phyloP scores from a whole-genome alignment of 208 protist species.

The Acanthamoeba divionensis region DNA sequence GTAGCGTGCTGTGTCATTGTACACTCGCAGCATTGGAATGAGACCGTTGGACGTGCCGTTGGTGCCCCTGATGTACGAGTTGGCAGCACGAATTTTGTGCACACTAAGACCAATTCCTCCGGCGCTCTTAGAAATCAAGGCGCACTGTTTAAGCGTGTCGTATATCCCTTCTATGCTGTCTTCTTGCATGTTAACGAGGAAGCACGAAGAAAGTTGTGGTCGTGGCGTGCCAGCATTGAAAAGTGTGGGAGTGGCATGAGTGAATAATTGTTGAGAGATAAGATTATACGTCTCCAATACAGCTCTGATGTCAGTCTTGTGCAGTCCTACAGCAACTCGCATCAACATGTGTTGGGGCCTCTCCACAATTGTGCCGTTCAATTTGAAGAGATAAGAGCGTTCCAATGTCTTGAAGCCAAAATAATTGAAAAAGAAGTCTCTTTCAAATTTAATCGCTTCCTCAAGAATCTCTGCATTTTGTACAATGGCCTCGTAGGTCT shows the following conservation, averaged over 20 bases:
- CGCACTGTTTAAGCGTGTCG: slow-evolving; percentile 97
- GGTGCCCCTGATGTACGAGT: slow-evolving; percentile 96
- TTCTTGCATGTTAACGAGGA: slow-evolving; percentile 97
- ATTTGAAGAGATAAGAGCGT: slow-evolving; percentile 95
- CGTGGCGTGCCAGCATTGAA: slow-evolving; percentile 96
- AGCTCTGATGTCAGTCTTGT: slow-evolving; percentile 87
- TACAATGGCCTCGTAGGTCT: slow-evolving; percentile 82
- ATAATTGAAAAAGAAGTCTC: slow-evolving; percentile 96
- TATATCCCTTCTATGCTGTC: slow-evolving; percentile 99
- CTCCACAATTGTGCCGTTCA: slow-evolving; percentile 92
- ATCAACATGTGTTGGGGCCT: slow-evolving; percentile 98
- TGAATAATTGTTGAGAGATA: slow-evolving; percentile 93
- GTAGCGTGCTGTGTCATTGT: slow-evolving; percentile 98
- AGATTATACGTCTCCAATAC: slow-evolving; percentile 95
- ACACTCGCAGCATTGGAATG: slow-evolving; percentile 98
- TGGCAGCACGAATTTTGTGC: slow-evolving; percentile 94
- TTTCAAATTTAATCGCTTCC: slow-evolving; percentile 89
- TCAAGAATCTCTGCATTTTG: slow-evolving; percentile 85
- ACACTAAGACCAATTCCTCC: slow-evolving; percentile 97
- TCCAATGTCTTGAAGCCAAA: slow-evolving; percentile 99
- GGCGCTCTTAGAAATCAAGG: slow-evolving; percentile 95
- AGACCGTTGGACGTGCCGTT: slow-evolving; percentile 96
- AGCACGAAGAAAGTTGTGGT: slow-evolving; percentile 97
- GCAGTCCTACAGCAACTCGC: slow-evolving; percentile 97
- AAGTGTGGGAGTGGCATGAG: slow-evolving; percentile 97